phyloP scores from a whole-genome alignment of 1,284 basidiomycete genomes.

The Cryptococcus sp. region DNA sequence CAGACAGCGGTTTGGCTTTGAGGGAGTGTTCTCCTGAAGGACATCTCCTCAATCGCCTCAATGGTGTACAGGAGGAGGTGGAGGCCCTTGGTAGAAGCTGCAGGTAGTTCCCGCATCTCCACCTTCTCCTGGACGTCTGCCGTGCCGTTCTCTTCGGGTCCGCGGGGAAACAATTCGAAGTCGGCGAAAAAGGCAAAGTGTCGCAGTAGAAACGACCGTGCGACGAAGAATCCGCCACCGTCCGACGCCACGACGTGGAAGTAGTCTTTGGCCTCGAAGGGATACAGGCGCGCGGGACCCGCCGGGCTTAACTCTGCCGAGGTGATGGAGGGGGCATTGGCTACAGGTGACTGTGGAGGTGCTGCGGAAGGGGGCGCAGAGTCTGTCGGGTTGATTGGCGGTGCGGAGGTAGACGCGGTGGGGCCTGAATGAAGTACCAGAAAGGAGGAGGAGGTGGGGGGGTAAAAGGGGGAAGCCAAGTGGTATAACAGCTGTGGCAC shows the following conservation, averaged over 20 bases:
- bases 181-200: slow-evolving; percentile 2
- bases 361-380: background rate
- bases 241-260: slow-evolving; percentile 1
- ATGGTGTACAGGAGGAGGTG: background rate
- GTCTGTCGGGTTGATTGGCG: background rate
- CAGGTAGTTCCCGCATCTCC: slow-evolving; percentile 1
- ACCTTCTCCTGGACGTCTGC: background rate
- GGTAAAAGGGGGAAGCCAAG: too few relatives aligned
- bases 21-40: too few relatives aligned
- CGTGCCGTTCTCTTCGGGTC: background rate
- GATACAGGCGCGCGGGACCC: background rate
- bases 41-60: background rate
- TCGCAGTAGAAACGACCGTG: background rate
- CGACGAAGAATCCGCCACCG: slow-evolving; percentile 1
- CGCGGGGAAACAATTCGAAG: background rate
- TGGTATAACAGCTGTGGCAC: too few relatives aligned
- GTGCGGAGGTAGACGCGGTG: too few relatives aligned
- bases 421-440: too few relatives aligned
- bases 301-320: background rate
- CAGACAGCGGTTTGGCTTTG: background rate
- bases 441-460: too few relatives aligned
- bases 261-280: background rate
- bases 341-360: background rate
- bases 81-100: slow-evolving; percentile 1
- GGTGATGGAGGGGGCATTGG: background rate